Conservation (phyloP, 345 rosid species). For the Microthlaspi erraticum region DNA sequence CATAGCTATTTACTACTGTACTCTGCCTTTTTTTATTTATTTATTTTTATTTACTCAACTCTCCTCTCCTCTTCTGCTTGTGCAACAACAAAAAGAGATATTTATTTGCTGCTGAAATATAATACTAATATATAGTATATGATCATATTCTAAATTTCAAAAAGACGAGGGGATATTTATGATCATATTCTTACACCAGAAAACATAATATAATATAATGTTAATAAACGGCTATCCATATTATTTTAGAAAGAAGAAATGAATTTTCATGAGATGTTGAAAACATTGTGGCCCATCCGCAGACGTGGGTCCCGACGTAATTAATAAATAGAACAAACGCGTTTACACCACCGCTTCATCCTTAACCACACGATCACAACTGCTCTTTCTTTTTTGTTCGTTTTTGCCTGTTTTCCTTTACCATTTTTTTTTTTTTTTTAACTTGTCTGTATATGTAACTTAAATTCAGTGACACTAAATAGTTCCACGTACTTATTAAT, state of each 20-base stretch:
- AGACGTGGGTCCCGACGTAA: slow-evolving; percentile 36
- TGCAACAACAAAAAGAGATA: no score
- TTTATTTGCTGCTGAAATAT: background rate
- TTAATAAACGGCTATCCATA: background rate
- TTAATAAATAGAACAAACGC: slow-evolving; percentile 35
- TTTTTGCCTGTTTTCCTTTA: background rate
- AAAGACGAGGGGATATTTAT: background rate
- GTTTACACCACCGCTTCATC: slow-evolving; percentile 21
- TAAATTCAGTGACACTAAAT: background rate
- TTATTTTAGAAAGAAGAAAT: background rate
- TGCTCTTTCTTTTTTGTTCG: background rate
- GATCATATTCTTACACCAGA: background rate
- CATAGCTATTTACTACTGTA: no score
- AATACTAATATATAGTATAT: no score
- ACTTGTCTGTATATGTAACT: no score
- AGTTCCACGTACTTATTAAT: background rate
- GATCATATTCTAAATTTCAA: no score
- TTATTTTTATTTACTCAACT: no score
- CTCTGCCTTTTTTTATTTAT: no score
- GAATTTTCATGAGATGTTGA: background rate
- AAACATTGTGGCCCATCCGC: slow-evolving; percentile 17
- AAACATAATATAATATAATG: background rate
- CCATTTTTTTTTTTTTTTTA: background rate
- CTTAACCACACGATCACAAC: slow-evolving; percentile 43
- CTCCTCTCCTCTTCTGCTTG: no score